Conservation (phyloP, 805 yeast species). For the Kodamaea lidongshanica region DNA sequence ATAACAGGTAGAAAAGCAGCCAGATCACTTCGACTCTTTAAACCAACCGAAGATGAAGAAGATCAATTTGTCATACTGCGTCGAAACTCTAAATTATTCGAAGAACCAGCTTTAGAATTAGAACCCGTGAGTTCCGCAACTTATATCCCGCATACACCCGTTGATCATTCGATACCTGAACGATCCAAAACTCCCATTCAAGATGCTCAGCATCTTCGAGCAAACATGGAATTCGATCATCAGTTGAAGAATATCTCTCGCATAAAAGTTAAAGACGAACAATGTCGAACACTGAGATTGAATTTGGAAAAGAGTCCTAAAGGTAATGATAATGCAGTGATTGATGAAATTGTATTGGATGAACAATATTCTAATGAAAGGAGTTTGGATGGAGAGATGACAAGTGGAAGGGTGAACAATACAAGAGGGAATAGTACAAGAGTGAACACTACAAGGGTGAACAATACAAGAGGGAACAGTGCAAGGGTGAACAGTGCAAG, state of each 20-base stretch:
- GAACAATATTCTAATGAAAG: too few species aligned
- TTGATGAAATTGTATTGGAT: too few species aligned
- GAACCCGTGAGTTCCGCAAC: slow-evolving; percentile 69
- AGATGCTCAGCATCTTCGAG: slow-evolving; percentile 38
- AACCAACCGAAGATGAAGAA: slow-evolving; percentile 21
- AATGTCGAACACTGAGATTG: too few species aligned
- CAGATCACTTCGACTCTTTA: slow-evolving; percentile 48
- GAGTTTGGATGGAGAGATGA: too few species aligned
- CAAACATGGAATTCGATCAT: slow-evolving; percentile 45
- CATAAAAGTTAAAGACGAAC: slow-evolving; percentile 14
- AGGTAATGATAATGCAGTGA: too few species aligned
- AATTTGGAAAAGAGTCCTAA: too few species aligned
- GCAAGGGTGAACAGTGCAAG: too few species aligned
- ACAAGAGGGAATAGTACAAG: too few species aligned
- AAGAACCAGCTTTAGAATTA: slow-evolving; percentile 14
- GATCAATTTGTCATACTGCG: slow-evolving; percentile 7
- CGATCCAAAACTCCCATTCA: neutral
- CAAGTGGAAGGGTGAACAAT: too few species aligned
- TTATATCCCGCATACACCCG: slow-evolving; percentile 60
- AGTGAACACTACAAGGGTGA: too few species aligned
- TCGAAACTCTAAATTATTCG: slow-evolving; percentile 7
- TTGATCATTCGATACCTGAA: slow-evolving; percentile 10
- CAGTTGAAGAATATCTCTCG: slow-evolving; percentile 21
- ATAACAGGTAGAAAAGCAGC: slow-evolving; percentile 56
- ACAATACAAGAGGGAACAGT: too few species aligned